Conservation (phyloP, 176 grass and related monocot genomes). For the Elaeis guineensis region DNA sequence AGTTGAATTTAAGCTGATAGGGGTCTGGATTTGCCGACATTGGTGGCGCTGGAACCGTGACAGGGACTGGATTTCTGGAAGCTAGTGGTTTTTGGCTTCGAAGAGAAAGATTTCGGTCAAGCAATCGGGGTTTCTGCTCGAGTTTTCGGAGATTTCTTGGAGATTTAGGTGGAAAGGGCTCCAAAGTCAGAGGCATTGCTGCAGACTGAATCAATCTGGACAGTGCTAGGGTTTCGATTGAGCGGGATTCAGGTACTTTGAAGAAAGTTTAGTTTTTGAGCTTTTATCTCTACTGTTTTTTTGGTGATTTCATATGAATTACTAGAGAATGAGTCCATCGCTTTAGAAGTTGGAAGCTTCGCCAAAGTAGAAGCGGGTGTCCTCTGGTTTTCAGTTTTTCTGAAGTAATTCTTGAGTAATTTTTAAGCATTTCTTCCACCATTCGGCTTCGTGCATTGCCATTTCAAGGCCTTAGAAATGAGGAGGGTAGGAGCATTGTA, state of each 20-base stretch:
- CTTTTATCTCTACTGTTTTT: background rate
- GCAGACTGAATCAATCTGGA: background rate
- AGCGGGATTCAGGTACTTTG: constrained; percentile 4
- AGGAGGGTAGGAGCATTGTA: too few species aligned
- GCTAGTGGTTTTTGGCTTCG: too few species aligned
- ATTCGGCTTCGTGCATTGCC: too few species aligned
- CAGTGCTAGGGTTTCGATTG: background rate
- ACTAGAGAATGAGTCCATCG: background rate
- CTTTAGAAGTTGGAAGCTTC: background rate
- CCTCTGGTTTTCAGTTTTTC: background rate
- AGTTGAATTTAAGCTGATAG: background rate
- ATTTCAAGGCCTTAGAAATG: too few species aligned
- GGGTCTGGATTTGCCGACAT: background rate
- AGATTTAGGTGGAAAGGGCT: background rate
- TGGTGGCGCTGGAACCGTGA: background rate
- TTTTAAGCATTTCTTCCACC: too few species aligned
- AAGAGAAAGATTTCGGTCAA: too few species aligned
- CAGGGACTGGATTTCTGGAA: too few species aligned
- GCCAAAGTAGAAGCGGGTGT: background rate
- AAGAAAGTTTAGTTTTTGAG: background rate
- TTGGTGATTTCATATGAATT: background rate
- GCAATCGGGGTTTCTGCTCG: background rate
- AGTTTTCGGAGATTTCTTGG: background rate
- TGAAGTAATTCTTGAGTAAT: too few species aligned
- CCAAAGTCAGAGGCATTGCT: background rate